A percentile compares a stretch with the other conserved stretches of the same genome.
These are phyloP conservation scores for Suhomyces xylopsoci DNA, from an alignment of 805 yeast species.

Conservation along the genomic window DNA sequence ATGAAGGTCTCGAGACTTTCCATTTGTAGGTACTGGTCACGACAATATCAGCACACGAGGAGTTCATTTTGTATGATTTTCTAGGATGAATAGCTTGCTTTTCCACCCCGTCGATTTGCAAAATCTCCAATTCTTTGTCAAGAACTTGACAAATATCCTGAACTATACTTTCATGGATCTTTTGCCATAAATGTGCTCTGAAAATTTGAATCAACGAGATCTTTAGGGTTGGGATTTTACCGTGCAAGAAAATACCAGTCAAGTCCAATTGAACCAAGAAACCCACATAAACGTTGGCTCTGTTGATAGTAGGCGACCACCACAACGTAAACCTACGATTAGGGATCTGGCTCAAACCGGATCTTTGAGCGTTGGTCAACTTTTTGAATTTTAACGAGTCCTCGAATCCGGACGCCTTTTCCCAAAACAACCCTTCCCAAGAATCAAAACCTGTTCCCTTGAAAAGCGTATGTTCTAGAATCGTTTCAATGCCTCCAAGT, in stretches of 20 bases:
- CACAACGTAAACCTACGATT: slow-evolving; percentile 94
- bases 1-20: slow-evolving; percentile 80
- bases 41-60: slow-evolving; percentile 90
- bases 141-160: slow-evolving; percentile 90
- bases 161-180: slow-evolving; percentile 93
- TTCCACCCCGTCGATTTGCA: slow-evolving; percentile 81
- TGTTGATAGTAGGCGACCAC: slow-evolving; percentile 99
- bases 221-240: slow-evolving; percentile 95
- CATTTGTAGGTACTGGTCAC: slow-evolving; percentile 73
- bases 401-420: slow-evolving; percentile 94
- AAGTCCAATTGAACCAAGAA: slow-evolving; percentile 92
- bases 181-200: slow-evolving; percentile 98
- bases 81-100: slow-evolving; percentile 95
- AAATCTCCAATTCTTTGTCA: slow-evolving; percentile 78
- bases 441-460: slow-evolving; percentile 96
- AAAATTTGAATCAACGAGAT: slow-evolving; percentile 94
- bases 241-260: slow-evolving; percentile 95
- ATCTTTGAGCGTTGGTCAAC: slow-evolving; percentile 94
- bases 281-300: slow-evolving; percentile 98
- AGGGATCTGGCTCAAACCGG: slow-evolving; percentile 96
- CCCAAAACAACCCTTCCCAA: slow-evolving; percentile 99
- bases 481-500: slow-evolving; percentile 94
- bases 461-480: slow-evolving; percentile 89
- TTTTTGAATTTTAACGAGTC: slow-evolving; percentile 93
- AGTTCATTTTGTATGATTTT: slow-evolving; percentile 94